Evolutionary conservation across 352 stramenopile genomes (phyloP).

Genomic region (Globisporangium iwayamae): DNA sequence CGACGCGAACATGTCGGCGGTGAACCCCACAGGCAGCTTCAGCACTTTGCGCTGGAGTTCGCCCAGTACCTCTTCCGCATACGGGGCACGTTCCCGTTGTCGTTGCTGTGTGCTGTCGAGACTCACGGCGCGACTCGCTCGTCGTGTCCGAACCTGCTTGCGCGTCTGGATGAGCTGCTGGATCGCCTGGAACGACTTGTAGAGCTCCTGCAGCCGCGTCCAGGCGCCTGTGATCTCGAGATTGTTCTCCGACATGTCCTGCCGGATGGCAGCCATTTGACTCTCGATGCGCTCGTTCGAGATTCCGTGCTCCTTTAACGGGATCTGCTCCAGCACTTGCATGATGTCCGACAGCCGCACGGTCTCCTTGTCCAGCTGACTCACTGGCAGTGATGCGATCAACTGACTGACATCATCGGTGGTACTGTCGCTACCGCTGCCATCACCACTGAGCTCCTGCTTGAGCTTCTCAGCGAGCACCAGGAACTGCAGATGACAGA

Average conservation of each 20-base stretch:
- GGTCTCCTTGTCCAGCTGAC: slow-evolving; percentile 7
- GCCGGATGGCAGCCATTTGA: slow-evolving; percentile 25
- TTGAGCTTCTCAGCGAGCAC: slow-evolving; percentile 44
- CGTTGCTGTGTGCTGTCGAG: slow-evolving; percentile 16
- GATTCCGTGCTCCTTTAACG: slow-evolving; percentile 30
- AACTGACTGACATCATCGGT: slow-evolving; percentile 15
- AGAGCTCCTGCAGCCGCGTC: slow-evolving; percentile 33
- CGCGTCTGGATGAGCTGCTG: slow-evolving; percentile 30
- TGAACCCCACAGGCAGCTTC: slow-evolving; percentile 49
- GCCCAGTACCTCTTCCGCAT: slow-evolving; percentile 20
- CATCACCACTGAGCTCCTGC: slow-evolving; percentile 29
- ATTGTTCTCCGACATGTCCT: slow-evolving; percentile 22
- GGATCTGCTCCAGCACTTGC: slow-evolving; percentile 33
- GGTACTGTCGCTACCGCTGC: slow-evolving; percentile 14
- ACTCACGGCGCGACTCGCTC: slow-evolving; percentile 17
- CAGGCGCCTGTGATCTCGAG: slow-evolving; percentile 22
- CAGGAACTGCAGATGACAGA: slow-evolving; percentile 43
- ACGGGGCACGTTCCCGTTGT: slow-evolving; percentile 2
- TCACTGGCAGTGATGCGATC: slow-evolving; percentile 27
- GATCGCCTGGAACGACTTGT: slow-evolving; percentile 39
- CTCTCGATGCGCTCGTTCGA: slow-evolving; percentile 22
- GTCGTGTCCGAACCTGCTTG: slow-evolving; percentile 20
- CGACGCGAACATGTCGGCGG: slow-evolving; percentile 56
- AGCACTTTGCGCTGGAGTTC: slow-evolving; percentile 36
- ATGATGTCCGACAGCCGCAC: slow-evolving; percentile 16